These are phyloP conservation scores for Panus rudis DNA, from an alignment of 768 basidiomycete species.

Conservation along the genomic window DNA sequence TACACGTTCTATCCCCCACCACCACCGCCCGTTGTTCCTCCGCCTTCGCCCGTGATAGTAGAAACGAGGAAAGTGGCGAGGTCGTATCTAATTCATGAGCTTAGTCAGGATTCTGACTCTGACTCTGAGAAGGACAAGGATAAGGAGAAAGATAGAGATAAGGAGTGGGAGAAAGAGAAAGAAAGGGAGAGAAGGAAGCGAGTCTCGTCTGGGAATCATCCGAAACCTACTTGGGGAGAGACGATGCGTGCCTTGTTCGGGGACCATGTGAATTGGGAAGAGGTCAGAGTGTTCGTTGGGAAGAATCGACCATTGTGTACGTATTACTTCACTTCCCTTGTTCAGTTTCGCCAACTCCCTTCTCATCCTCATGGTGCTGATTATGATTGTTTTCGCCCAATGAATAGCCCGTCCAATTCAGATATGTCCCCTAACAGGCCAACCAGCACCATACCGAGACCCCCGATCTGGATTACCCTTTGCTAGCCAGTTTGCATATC, in stretches of 20 bases:
- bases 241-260: conserved; percentile 85
- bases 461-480: conserved; percentile 77
- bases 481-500: conserved; percentile 61
- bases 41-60: conserved; percentile 20
- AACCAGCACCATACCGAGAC: conserved; percentile 70
- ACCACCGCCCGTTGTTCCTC: conserved; percentile 10
- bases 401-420: conserved; percentile 54
- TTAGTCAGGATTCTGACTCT: conserved; percentile 36
- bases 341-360: conserved; percentile 9
- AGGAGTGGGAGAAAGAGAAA: too few species aligned
- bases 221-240: conserved; percentile 57
- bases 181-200: too few species aligned
- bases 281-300: conserved; percentile 54
- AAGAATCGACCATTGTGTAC: conserved; percentile 61
- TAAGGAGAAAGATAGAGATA: too few species aligned
- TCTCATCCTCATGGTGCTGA: conserved; percentile 11
- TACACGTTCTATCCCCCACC: conserved; percentile 19
- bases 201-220: too few species aligned
- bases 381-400: conserved; percentile 1
- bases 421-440: conserved; percentile 74
- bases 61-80: conserved; percentile 55
- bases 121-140: too few species aligned
- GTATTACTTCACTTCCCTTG: too few species aligned
- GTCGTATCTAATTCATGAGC: conserved; percentile 69
- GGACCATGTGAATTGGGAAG: conserved; percentile 75